Evolutionary conservation across 2,329 filamentous ascomycete species (phyloP).

Genomic region (Rachicladosporium sp.): DNA sequence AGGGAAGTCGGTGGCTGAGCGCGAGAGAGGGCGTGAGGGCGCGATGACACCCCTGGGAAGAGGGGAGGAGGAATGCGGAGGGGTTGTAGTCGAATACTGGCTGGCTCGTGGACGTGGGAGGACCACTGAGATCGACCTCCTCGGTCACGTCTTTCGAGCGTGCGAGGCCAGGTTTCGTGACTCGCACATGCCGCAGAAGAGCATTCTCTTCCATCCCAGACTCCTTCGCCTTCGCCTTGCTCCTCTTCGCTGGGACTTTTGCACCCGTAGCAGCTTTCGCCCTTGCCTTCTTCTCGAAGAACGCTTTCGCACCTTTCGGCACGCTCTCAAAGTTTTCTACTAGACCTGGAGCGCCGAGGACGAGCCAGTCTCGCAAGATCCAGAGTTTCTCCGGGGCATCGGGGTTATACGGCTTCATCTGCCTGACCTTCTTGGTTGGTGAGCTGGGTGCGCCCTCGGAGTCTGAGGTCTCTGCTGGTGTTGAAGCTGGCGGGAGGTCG

Average conservation of each 20-base stretch:
- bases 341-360: conserved; percentile 51
- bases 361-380: conserved; percentile 54
- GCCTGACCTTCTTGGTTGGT: conserved; percentile 29
- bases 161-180: conserved; percentile 11
- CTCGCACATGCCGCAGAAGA: conserved; percentile 9
- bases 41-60: not conserved
- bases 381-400: conserved; percentile 53
- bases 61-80: not conserved
- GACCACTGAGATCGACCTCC: too few species aligned
- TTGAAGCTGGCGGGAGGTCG: conserved; percentile 11
- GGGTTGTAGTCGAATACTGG: too few species aligned
- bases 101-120: too few species aligned
- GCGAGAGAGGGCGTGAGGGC: not conserved
- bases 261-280: conserved; percentile 12
- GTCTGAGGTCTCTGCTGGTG: conserved; percentile 11
- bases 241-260: conserved; percentile 9
- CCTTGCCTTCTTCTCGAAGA: conserved; percentile 12
- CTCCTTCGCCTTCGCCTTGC: conserved; percentile 1
- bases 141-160: not conserved
- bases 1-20: not conserved
- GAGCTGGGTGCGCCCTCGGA: conserved; percentile 16
- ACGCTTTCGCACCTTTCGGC: conserved; percentile 15
- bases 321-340: conserved; percentile 52
- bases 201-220: conserved; percentile 9
- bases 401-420: conserved; percentile 48